Evolutionary conservation across 352 stramenopile genomes (phyloP), one percentile per base, ranked within the genome.

Genomic region (Phytophthora palmivora): DNA sequence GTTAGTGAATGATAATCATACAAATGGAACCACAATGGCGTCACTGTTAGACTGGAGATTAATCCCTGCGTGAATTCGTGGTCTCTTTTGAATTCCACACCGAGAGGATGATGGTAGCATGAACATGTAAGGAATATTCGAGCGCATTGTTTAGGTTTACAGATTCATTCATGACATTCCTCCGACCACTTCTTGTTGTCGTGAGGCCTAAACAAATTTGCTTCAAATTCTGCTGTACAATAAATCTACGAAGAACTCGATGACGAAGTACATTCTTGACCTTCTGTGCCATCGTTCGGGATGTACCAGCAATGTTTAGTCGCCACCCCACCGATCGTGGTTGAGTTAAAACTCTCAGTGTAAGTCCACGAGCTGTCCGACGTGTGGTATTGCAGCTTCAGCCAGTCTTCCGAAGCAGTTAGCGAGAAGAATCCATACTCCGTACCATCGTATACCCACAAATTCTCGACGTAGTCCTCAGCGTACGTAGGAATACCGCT

Each of bases 271-370:
- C 67, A 76, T 32, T 76, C 58, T 34, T 76, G 37, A 5, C 68
- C 68, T 42, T 76, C 64, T 1, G 22, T 56, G 24, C 79, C 77
- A 48, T 82, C 59, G 34, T 72, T 72, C 1, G 82, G 84, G 16
- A 92, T 67, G 49, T 79, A 89, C 79, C 79, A 92, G 64, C 83
- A 92, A 58, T 92, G 79, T 53, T 84, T 79, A 15, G 78, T 79
- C 1, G 63, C 67, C 12, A 91, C 68, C 11, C 80, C 78, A 28
- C 78, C 78, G 0, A 76, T 51, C 14, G 56, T 76, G 18, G 81
- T 78, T 3, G 65, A 65, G 24, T 69, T 65, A 22, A 89, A 65
- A n/a, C 70, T 79, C 12, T 84, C 75, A 4, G 69, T 57, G 42
- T 88, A 88, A n/a, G 58, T 49, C 83, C 83, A 92, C 24, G 51